Evolutionary conservation across 148 eudicot genomes (phyloP).

Genomic region (Tetragonia tetragonoides): DNA sequence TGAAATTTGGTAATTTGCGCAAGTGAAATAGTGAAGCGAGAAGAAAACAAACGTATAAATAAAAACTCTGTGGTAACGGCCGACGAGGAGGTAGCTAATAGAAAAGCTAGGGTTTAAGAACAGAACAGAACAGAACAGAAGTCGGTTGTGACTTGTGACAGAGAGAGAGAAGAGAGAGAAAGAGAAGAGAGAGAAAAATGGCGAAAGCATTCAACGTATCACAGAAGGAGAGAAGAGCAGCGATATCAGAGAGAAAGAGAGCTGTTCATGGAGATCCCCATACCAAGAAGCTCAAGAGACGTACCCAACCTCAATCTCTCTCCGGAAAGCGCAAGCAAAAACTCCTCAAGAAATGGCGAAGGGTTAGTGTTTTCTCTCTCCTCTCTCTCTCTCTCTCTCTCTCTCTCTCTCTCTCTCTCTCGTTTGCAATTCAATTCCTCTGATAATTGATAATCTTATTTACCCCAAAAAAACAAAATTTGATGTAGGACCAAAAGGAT

Average conservation of each 20-base stretch:
- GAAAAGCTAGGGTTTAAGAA: conserved; percentile 21
- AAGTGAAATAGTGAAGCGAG: too few species aligned
- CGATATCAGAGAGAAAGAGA: conserved; percentile 49
- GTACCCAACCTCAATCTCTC: conserved; percentile 43
- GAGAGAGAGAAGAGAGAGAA: neutral
- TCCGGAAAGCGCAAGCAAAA: conserved; percentile 96
- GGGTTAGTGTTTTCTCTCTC: conserved; percentile 33
- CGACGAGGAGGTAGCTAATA: neutral
- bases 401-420: neutral
- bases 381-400: neutral
- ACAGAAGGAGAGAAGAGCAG: conserved; percentile 72
- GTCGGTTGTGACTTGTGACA: neutral
- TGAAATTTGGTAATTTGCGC: too few species aligned
- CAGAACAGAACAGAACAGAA: neutral
- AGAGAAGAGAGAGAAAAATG: conserved; percentile 29
- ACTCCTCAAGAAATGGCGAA: conserved; percentile 85
- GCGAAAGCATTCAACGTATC: conserved; percentile 68
- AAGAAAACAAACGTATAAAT: conserved; percentile 7
- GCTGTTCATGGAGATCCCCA: conserved; percentile 59
- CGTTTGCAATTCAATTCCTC: neutral
- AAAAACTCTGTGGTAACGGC: neutral
- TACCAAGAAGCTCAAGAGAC: conserved; percentile 58
- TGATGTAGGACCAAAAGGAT: conserved; percentile 75
- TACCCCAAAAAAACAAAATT: neutral
- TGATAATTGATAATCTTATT: neutral